Evolutionary conservation across 176 grass and related monocot genomes (phyloP).

Genomic region (Oryza glumipatula): DNA sequence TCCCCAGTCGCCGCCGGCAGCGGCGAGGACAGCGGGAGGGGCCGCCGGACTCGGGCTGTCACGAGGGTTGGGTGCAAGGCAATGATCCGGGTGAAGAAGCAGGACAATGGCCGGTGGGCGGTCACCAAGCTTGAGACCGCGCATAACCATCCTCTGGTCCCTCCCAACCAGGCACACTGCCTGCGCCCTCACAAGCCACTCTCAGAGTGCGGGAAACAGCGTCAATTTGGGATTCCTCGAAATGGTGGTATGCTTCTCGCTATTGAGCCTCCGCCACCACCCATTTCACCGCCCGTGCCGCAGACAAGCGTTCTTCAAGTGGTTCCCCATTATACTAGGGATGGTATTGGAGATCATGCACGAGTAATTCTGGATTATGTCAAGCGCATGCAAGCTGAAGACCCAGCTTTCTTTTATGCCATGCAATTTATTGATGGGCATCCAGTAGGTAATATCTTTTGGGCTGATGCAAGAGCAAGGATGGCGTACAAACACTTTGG

Average conservation of each 20-base stretch:
- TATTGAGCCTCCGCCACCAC: constrained; percentile 32
- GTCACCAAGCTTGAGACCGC: constrained; percentile 71
- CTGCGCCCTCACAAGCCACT: constrained; percentile 63
- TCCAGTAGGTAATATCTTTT: constrained; percentile 59
- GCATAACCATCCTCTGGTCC: constrained; percentile 65
- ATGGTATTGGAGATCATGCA: constrained; percentile 45
- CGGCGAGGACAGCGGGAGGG: constrained; percentile 31
- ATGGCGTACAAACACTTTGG: constrained; percentile 55
- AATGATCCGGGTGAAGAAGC: constrained; percentile 83
- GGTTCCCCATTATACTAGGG: constrained; percentile 28
- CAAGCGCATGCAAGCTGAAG: constrained; percentile 64
- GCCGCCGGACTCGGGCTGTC: constrained; percentile 60
- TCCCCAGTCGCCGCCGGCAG: not conserved
- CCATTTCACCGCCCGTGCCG: not conserved
- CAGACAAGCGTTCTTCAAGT: not conserved
- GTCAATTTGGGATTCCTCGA: constrained; percentile 13
- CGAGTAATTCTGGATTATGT: constrained; percentile 59
- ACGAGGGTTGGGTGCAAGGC: constrained; percentile 81
- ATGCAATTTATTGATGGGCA: constrained; percentile 58
- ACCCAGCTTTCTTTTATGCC: constrained; percentile 60
- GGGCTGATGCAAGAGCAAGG: constrained; percentile 54
- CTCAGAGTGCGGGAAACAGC: constrained; percentile 63
- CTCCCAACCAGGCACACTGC: constrained; percentile 43
- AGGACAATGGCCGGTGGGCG: constrained; percentile 55
- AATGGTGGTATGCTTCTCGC: constrained; percentile 41